Conservation (phyloP, 805 yeast genomes). For the Wickerhamomyces chaumierensis region DNA sequence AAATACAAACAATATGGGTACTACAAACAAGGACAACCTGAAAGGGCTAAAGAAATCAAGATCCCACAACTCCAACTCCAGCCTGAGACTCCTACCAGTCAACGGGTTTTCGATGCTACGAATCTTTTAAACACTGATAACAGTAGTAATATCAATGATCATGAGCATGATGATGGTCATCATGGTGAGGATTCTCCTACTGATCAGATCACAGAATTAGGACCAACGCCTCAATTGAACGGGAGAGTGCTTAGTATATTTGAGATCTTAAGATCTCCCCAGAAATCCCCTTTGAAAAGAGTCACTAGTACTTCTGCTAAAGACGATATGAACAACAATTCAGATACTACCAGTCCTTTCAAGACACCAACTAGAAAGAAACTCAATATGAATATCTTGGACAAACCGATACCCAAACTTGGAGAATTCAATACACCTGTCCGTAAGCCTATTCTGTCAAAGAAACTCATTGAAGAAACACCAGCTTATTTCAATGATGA, state of each 20-base stretch:
- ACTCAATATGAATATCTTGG: constrained; percentile 4
- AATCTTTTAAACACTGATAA: too few species aligned
- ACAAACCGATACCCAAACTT: not conserved
- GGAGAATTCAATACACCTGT: not conserved
- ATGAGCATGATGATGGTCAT: constrained; percentile 1
- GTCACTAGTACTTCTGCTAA: not conserved
- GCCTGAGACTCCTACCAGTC: constrained; percentile 2
- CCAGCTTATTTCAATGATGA: constrained; percentile 33
- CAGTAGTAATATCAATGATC: too few species aligned
- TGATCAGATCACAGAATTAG: constrained; percentile 43
- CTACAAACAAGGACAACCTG: not conserved
- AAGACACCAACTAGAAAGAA: constrained; percentile 7
- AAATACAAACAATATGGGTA: constrained; percentile 9
- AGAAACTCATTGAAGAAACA: constrained; percentile 18
- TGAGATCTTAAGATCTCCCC: constrained; percentile 27
- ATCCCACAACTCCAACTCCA: not conserved
- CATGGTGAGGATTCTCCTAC: constrained; percentile 4
- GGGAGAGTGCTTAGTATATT: constrained; percentile 69
- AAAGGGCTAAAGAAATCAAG: constrained; percentile 2
- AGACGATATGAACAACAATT: too few species aligned
- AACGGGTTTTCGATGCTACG: not conserved
- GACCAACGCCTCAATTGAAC: constrained; percentile 81
- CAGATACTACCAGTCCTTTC: constrained; percentile 1
- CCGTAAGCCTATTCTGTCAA: constrained; percentile 12
- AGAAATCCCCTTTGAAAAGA: constrained; percentile 8